Percentiles rank a stretch among this genome's conserved stretches.
Conservation (phyloP, 371 early-diverging fungal species). For the Syncephalastrum monosporum region DNA sequence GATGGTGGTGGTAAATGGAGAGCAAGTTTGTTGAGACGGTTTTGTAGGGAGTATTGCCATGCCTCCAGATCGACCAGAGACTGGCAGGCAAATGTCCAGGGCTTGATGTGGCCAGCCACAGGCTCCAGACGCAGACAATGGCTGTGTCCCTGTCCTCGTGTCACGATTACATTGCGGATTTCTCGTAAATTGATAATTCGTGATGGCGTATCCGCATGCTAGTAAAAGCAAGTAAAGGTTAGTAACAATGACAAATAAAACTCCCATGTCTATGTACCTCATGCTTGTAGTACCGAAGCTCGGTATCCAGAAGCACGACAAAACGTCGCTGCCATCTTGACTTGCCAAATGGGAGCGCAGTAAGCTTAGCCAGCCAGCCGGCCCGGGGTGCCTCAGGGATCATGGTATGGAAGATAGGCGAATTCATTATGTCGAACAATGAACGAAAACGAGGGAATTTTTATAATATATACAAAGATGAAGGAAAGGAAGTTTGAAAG, state of each 20-base stretch:
- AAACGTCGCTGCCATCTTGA: constrained; percentile 35
- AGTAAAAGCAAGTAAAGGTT: not conserved
- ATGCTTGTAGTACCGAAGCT: constrained; percentile 38
- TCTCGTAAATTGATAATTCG: constrained; percentile 24
- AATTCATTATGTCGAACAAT: not conserved
- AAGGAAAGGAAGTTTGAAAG: constrained; percentile 1
- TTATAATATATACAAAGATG: not conserved
- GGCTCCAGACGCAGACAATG: constrained; percentile 32
- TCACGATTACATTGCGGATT: constrained; percentile 13
- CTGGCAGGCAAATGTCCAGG: constrained; percentile 29
- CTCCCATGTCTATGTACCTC: constrained; percentile 18
- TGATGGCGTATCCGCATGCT: constrained; percentile 25
- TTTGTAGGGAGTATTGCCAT: constrained; percentile 11
- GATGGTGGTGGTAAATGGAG: not conserved
- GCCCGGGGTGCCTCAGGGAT: constrained; percentile 19
- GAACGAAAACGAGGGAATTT: not conserved
- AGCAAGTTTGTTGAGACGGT: constrained; percentile 1
- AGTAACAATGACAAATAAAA: constrained; percentile 1
- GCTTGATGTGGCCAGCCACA: constrained; percentile 8
- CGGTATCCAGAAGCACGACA: constrained; percentile 37
- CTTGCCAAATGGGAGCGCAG: constrained; percentile 10
- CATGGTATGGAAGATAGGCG: constrained; percentile 12
- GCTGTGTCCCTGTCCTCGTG: constrained; percentile 8
- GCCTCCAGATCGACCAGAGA: constrained; percentile 23
- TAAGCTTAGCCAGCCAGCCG: constrained; percentile 13